phyloP scores from a whole-genome alignment of 2,329 filamentous ascomycete genomes.

The Aspergillus sp. region DNA sequence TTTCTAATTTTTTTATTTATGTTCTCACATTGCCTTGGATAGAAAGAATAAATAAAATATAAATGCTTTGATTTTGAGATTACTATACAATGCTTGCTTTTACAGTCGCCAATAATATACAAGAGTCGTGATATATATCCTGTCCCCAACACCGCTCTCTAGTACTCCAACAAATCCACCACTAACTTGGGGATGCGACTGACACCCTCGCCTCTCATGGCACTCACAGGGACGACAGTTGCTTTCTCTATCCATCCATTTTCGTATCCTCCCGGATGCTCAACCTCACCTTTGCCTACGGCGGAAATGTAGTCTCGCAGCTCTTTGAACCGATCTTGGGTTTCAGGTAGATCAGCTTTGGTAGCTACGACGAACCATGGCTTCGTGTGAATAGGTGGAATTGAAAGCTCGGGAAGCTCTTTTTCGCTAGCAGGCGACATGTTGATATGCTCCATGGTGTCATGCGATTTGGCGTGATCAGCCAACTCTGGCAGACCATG shows the following conservation, averaged over 20 bases:
- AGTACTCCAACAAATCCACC: constrained; percentile 36
- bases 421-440: constrained; percentile 9
- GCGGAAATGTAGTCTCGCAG: constrained; percentile 67
- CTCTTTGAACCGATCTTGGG: constrained; percentile 68
- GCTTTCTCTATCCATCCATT: constrained; percentile 57
- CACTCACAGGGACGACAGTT: constrained; percentile 77
- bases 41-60: background rate
- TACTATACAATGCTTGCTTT: too few species aligned
- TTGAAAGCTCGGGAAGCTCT: constrained; percentile 42
- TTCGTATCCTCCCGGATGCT: constrained; percentile 70
- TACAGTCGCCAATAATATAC: background rate
- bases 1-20: too few species aligned
- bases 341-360: constrained; percentile 78
- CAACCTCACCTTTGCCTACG: constrained; percentile 57
- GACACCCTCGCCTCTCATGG: constrained; percentile 80
- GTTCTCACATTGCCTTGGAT: too few species aligned
- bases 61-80: too few species aligned
- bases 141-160: background rate
- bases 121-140: background rate
- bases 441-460: background rate
- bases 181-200: constrained; percentile 46
- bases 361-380: constrained; percentile 96
- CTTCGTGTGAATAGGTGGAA: constrained; percentile 80
- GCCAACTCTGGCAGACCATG: constrained; percentile 19
- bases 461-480: background rate